Base-by-base conservation (phyloP, 768 basidiomycete genomes). In the Kwoniella shandongensis region DNA sequence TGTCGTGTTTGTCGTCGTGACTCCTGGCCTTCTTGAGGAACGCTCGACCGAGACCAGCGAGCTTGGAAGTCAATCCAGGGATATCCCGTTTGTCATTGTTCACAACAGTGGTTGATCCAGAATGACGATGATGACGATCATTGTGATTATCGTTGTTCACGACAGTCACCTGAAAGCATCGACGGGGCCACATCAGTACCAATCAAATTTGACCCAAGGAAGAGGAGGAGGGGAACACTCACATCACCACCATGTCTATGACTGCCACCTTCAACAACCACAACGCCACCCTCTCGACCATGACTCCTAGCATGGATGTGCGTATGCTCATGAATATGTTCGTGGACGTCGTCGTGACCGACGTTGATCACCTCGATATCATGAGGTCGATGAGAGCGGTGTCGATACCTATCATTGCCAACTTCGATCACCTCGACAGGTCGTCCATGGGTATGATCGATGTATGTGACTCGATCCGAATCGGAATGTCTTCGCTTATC, bases 31-130 rank as follows among this genome's bases (percentile, higher is more conserved):
- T 26, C 41, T 51, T 54, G 20, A 62, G 40, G 55, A 62, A 57
- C 4, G 61, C 61, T n/a, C 54, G 54, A 47, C 61, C 61, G 2
- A 57, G 44, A 8, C 50, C 49, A 30, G 51, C 36, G 15, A 56
- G 44, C 26, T 44, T 56, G 26, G 54, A 56, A 4, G 54, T 48
- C 20, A 56, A 20, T 4, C 54, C 54, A 7, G 47, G 20, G 17
- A 30, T 26, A 11, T 41, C 47, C 49, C 54, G 54, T 20, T 56
- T 56, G 39, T 51, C 26, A 35, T 51, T 51, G 26, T 51, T 51
- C 8, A 51, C 50, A 12, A 46, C 49, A 1, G 52, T 54, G 13
- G 52, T 44, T 15, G 27, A 40, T 4, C 49, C 29, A 36, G n/a
- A 15, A 23, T 42, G 40, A 35, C 44, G 27, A 22, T 45, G 42